A percentile compares a stretch with the other conserved stretches of the same genome.
Conservation (phyloP, 352 stramenopile species). For the Phytophthora litchii region DNA sequence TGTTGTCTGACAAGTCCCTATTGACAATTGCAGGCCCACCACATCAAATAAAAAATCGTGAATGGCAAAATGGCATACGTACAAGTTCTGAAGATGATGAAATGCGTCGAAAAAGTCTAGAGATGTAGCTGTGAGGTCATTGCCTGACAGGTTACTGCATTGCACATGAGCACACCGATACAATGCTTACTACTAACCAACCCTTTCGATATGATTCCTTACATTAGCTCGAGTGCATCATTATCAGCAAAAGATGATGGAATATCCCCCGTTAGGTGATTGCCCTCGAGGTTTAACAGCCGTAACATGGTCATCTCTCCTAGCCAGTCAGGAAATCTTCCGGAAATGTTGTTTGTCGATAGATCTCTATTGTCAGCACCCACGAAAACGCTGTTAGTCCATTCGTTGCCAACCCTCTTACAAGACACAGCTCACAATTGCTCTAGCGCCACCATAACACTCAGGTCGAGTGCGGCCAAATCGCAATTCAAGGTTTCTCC, state of each 20-base stretch:
- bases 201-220: neutral
- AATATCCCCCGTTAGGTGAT: slow-evolving; percentile 52
- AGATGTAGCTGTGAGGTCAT: slow-evolving; percentile 36
- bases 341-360: slow-evolving; percentile 55
- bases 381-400: neutral
- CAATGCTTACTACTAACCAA: neutral
- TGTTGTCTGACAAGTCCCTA: slow-evolving; percentile 61
- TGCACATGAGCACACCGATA: neutral
- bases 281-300: slow-evolving; percentile 60
- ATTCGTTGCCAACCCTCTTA: neutral
- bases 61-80: slow-evolving; percentile 2
- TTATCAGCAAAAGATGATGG: slow-evolving; percentile 58
- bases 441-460: slow-evolving; percentile 71
- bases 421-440: slow-evolving; percentile 52
- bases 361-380: slow-evolving; percentile 45
- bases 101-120: slow-evolving; percentile 47
- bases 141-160: slow-evolving; percentile 46
- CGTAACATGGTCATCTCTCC: slow-evolving; percentile 67
- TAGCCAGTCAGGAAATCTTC: slow-evolving; percentile 65
- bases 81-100: slow-evolving; percentile 46
- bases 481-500: slow-evolving; percentile 53
- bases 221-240: slow-evolving; percentile 70
- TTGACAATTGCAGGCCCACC: too few species aligned
- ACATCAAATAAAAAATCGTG: too few species aligned
- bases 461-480: slow-evolving; percentile 60